phyloP scores from a whole-genome alignment of 1,284 basidiomycete species.

The Ceratorhiza oryzae-sativae region DNA sequence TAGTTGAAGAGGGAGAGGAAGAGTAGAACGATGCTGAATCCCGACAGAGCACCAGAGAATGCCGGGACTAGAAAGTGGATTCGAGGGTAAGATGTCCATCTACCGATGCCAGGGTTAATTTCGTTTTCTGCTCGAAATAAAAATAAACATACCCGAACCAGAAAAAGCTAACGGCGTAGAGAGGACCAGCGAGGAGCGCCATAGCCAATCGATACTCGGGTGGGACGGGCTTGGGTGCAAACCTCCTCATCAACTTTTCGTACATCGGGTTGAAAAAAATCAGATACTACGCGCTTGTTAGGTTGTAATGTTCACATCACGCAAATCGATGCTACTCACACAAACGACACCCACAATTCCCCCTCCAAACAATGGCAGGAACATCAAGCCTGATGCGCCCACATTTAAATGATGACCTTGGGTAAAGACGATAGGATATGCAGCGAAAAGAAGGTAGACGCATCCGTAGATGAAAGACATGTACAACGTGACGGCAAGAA shows the following conservation, averaged over 20 bases:
- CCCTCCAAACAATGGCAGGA: constrained; percentile 57
- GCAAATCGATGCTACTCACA: constrained; percentile 31
- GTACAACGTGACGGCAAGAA: constrained; percentile 73
- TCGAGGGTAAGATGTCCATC: constrained; percentile 54
- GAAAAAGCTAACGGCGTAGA: constrained; percentile 54
- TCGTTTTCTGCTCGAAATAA: constrained; percentile 46
- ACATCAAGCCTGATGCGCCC: constrained; percentile 56
- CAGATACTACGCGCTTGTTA: constrained; percentile 41
- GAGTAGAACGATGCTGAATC: constrained; percentile 55
- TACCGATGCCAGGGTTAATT: constrained; percentile 51
- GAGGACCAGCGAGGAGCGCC: constrained; percentile 47
- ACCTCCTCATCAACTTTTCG: constrained; percentile 36
- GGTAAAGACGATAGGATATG: constrained; percentile 58
- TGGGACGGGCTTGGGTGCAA: constrained; percentile 44
- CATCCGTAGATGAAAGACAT: constrained; percentile 50
- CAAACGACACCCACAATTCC: constrained; percentile 45
- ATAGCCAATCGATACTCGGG: constrained; percentile 50
- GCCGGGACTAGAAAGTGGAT: constrained; percentile 55
- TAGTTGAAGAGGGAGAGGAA: constrained; percentile 55
- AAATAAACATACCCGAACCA: constrained; percentile 49
- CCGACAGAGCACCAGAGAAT: constrained; percentile 56
- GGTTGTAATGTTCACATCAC: neutral
- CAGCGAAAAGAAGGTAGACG: constrained; percentile 54
- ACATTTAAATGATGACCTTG: constrained; percentile 55
- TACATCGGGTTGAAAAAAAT: constrained; percentile 48